Conservation (phyloP, 768 basidiomycete species). For the Gloeophyllum trabeum region DNA sequence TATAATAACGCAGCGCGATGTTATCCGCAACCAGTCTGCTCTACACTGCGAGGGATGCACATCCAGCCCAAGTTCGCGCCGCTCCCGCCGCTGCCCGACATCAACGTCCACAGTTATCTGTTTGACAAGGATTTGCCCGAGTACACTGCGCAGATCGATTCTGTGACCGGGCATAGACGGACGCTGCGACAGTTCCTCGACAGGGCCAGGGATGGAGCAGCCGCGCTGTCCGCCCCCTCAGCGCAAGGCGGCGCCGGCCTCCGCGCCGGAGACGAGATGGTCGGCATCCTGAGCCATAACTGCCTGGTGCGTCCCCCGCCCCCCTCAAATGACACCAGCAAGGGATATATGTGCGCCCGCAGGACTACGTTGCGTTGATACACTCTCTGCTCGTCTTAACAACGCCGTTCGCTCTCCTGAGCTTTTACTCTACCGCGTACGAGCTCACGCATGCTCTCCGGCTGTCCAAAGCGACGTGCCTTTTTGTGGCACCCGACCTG, state of each 20-base stretch:
- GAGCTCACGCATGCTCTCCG: conserved; percentile 42
- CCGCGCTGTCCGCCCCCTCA: conserved; percentile 34
- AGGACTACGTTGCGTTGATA: conserved; percentile 47
- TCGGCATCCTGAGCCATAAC: conserved; percentile 65
- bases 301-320: conserved; percentile 35
- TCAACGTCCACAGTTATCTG: conserved; percentile 44
- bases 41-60: conserved; percentile 26
- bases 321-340: background rate
- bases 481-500: conserved; percentile 42
- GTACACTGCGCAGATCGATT: conserved; percentile 45
- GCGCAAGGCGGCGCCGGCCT: conserved; percentile 46
- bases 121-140: conserved; percentile 49
- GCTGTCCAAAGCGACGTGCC: conserved; percentile 32
- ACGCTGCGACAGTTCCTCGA: conserved; percentile 38
- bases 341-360: background rate
- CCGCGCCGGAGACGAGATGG: conserved; percentile 35
- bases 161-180: conserved; percentile 32
- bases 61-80: conserved; percentile 48
- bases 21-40: too few relatives aligned
- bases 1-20: too few relatives aligned
- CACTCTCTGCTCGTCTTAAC: conserved; percentile 37
- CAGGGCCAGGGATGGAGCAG: conserved; percentile 41
- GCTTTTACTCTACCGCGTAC: conserved; percentile 41
- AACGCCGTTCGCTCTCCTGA: conserved; percentile 42
- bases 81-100: conserved; percentile 32